phyloP scores from a whole-genome alignment of 257 asterid species.

The Asclepias syriaca region DNA sequence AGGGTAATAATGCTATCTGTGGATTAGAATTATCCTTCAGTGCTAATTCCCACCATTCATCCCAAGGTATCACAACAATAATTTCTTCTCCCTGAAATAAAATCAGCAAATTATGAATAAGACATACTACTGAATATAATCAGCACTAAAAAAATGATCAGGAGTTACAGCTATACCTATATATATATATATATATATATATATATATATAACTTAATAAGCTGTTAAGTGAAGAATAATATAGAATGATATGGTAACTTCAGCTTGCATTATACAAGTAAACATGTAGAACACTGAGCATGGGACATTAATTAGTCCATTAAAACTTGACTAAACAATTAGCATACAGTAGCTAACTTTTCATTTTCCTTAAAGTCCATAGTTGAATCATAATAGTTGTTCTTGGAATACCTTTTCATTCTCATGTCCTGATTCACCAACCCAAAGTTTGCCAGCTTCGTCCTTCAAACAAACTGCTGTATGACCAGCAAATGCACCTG shows the following conservation, averaged over 20 bases:
- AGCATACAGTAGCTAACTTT: neutral
- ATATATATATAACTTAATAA: too few species aligned
- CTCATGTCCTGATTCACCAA: conserved; percentile 98
- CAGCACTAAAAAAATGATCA: neutral
- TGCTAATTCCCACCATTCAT: conserved; percentile 89
- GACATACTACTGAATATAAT: neutral
- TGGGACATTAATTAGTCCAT: neutral
- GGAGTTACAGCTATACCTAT: neutral
- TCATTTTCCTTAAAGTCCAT: neutral
- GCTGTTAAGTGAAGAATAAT: too few species aligned
- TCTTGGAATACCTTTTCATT: conserved; percentile 71
- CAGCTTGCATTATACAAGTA: neutral
- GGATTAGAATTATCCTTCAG: conserved; percentile 91
- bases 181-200: too few species aligned
- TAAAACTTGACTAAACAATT: neutral
- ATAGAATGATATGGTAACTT: neutral
- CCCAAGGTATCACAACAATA: conserved; percentile 84
- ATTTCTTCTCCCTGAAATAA: conserved; percentile 88
- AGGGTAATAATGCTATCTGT: conserved; percentile 82
- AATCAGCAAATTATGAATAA: conserved; percentile 15
- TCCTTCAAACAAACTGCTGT: conserved; percentile 97
- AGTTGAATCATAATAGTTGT: neutral
- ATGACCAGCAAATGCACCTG: conserved; percentile 99
- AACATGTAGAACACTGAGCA: neutral
- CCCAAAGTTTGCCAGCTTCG: conserved; percentile 80